A percentile compares a stretch with the other conserved stretches of the same genome.
Conservation (phyloP, 208 protist genomes). For the Jaenimonas drosophilae region DNA sequence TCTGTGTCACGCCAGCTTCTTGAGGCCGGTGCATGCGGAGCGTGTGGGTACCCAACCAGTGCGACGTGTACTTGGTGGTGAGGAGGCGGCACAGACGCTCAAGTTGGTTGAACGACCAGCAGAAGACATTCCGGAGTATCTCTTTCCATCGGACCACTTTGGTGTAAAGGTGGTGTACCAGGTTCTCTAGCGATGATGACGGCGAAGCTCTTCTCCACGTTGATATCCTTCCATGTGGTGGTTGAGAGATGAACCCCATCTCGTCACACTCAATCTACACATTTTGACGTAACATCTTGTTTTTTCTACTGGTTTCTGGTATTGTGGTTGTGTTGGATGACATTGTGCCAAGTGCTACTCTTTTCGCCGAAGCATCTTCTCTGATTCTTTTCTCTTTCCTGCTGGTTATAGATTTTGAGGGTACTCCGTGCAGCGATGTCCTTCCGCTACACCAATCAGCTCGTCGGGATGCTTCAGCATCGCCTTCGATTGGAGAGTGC, state of each 20-base stretch:
- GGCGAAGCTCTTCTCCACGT: too few relatives aligned
- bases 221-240: too few relatives aligned
- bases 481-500: constrained; percentile 63
- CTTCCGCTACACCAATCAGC: constrained; percentile 83
- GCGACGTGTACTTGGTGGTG: constrained; percentile 12
- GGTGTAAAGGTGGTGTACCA: constrained; percentile 42
- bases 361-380: too few relatives aligned
- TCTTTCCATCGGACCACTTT: constrained; percentile 50
- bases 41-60: constrained; percentile 37
- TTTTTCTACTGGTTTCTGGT: too few relatives aligned
- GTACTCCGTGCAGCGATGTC: constrained; percentile 40
- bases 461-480: constrained; percentile 71
- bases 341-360: too few relatives aligned
- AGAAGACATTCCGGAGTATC: constrained; percentile 31
- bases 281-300: too few relatives aligned
- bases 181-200: constrained; percentile 32
- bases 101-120: constrained; percentile 21
- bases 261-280: too few relatives aligned
- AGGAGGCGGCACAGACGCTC: constrained; percentile 8
- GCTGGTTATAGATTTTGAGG: too few relatives aligned
- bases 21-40: constrained; percentile 31
- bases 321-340: too few relatives aligned
- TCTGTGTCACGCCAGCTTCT: constrained; percentile 19
- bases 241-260: too few relatives aligned
- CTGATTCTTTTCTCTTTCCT: constrained; percentile 9